These are phyloP conservation scores for Flaveria trinervia DNA, from an alignment of 129 eudicot species.

Conservation along the genomic window DNA sequence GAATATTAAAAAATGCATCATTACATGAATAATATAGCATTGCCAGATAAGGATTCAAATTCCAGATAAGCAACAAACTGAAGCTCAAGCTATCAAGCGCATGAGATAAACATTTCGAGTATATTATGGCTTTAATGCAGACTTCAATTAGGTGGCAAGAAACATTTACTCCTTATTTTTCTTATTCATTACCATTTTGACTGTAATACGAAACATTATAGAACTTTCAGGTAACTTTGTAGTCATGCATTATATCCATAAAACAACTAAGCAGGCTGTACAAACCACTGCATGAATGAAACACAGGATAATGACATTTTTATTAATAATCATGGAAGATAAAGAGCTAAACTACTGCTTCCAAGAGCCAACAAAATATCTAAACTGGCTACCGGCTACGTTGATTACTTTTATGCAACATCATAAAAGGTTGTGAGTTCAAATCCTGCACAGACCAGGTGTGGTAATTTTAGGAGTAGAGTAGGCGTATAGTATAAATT, in stretches of 20 bases:
- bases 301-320: neutral
- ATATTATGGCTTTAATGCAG: constrained; percentile 11
- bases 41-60: constrained; percentile 35
- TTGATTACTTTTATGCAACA: constrained; percentile 7
- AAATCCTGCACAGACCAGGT: too few species aligned
- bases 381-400: constrained; percentile 7
- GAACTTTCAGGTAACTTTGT: constrained; percentile 3
- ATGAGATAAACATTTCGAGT: constrained; percentile 24
- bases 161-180: neutral
- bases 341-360: constrained; percentile 11
- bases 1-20: constrained; percentile 20
- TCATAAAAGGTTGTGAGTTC: neutral
- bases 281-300: constrained; percentile 1
- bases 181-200: neutral
- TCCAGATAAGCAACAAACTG: constrained; percentile 43
- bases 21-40: constrained; percentile 22
- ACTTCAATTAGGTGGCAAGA: constrained; percentile 10
- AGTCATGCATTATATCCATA: neutral
- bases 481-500: too few species aligned
- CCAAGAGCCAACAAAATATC: constrained; percentile 14
- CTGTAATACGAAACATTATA: neutral
- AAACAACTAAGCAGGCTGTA: constrained; percentile 1
- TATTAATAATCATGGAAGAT: constrained; percentile 1
- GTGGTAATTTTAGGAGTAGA: too few species aligned
- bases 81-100: constrained; percentile 16